Percentiles rank a stretch among this genome's conserved stretches.
Conservation (phyloP, 352 stramenopile species). For the Elongisporangium prolatum region DNA sequence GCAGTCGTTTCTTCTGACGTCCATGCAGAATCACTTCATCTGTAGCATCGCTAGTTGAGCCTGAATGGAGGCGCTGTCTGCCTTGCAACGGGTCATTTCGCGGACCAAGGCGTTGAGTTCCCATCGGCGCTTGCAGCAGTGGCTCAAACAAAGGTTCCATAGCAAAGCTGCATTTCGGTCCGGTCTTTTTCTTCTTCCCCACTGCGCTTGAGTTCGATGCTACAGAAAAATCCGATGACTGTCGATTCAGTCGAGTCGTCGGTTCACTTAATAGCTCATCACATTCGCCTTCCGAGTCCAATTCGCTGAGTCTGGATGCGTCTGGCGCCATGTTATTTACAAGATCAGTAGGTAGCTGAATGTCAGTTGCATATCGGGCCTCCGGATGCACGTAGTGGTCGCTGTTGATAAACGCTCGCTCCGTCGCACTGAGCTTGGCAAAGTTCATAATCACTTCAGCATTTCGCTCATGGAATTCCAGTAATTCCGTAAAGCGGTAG, state of each 20-base stretch:
- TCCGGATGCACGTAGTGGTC: constrained; percentile 31
- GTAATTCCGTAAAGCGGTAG: constrained; percentile 64
- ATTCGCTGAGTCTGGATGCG: neutral
- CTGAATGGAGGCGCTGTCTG: constrained; percentile 7
- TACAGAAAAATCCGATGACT: neutral
- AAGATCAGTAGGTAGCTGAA: neutral
- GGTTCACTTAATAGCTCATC: neutral
- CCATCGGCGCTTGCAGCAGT: constrained; percentile 56
- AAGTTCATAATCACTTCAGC: constrained; percentile 79
- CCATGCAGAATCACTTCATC: constrained; percentile 14
- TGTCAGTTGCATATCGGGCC: neutral
- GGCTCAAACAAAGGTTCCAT: constrained; percentile 80
- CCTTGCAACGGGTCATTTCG: constrained; percentile 5
- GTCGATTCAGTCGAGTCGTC: neutral
- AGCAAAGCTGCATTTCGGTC: constrained; percentile 37
- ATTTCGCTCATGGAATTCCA: constrained; percentile 66
- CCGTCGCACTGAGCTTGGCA: constrained; percentile 61
- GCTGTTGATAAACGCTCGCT: constrained; percentile 47
- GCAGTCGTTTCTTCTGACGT: constrained; percentile 33
- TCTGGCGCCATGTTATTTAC: neutral
- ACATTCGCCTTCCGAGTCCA: neutral
- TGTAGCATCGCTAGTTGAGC: constrained; percentile 1
- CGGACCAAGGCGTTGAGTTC: constrained; percentile 46
- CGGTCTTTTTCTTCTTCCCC: constrained; percentile 10
- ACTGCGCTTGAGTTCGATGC: constrained; percentile 16